Evolutionary conservation across 1,139 yeast genomes (phyloP).

Genomic region (Blastobotrys aristatus): DNA sequence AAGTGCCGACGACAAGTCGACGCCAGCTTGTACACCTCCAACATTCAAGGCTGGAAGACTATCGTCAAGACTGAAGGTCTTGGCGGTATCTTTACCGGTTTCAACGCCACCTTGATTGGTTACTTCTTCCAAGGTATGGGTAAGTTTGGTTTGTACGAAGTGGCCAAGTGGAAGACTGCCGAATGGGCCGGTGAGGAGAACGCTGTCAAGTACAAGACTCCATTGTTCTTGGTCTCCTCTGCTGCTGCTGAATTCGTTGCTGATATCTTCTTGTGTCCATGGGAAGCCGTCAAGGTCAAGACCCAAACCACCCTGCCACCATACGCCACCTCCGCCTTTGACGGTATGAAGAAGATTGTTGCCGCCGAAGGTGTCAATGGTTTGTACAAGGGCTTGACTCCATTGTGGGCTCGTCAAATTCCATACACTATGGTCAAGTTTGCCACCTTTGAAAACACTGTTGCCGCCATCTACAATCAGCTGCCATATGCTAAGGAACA

Average conservation of each 20-base stretch:
- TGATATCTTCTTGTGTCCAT: conserved; percentile 83
- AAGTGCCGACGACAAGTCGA: conserved; percentile 90
- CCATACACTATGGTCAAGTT: conserved; percentile 97
- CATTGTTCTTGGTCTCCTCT: conserved; percentile 73
- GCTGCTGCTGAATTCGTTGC: conserved; percentile 93
- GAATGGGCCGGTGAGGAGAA: conserved; percentile 60
- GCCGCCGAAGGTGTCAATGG: conserved; percentile 63
- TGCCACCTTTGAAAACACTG: conserved; percentile 87
- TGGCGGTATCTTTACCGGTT: conserved; percentile 73
- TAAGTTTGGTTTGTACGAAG: conserved; percentile 90
- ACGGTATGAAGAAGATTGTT: conserved; percentile 62
- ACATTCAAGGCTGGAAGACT: conserved; percentile 69
- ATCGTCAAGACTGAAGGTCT: conserved; percentile 69
- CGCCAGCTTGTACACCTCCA: conserved; percentile 63
- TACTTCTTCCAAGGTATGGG: conserved; percentile 95
- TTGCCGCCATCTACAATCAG: conserved; percentile 37
- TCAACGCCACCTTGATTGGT: conserved; percentile 88
- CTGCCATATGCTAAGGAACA: conserved; percentile 39
- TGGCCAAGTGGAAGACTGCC: conserved; percentile 72
- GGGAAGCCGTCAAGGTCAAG: conserved; percentile 88
- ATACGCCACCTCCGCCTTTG: conserved; percentile 54
- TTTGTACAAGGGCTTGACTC: conserved; percentile 80
- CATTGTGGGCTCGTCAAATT: conserved; percentile 91
- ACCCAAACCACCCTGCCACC: conserved; percentile 93
- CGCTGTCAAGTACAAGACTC: conserved; percentile 64